These are phyloP conservation scores for Fraxinus pennsylvanica DNA, from an alignment of 257 asterid genomes.

Conservation along the genomic window DNA sequence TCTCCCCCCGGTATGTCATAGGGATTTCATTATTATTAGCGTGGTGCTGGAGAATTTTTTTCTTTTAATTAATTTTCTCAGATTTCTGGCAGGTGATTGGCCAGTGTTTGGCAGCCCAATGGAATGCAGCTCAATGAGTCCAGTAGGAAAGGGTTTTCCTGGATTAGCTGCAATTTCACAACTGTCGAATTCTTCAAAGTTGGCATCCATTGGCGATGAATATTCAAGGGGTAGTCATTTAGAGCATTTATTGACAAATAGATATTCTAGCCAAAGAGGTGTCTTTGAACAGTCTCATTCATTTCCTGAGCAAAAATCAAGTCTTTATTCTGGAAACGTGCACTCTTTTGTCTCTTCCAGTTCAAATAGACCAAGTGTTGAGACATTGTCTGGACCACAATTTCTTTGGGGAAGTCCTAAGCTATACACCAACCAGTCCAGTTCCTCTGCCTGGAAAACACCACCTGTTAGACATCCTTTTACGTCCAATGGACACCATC, in stretches of 20 bases:
- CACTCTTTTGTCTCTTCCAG: conserved; percentile 50
- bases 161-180: conserved; percentile 62
- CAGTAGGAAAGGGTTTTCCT: conserved; percentile 39
- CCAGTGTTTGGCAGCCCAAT: conserved; percentile 51
- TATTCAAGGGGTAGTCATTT: conserved; percentile 8
- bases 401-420: conserved; percentile 66
- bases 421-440: conserved; percentile 38
- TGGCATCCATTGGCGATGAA: conserved; percentile 36
- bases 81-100: conserved; percentile 55
- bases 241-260: background rate
- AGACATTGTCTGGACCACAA: conserved; percentile 53
- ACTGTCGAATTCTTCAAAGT: conserved; percentile 32
- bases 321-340: conserved; percentile 37
- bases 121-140: conserved; percentile 48
- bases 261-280: conserved; percentile 15
- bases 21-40: background rate
- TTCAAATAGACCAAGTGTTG: conserved; percentile 42
- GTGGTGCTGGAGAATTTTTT: background rate
- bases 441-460: conserved; percentile 30
- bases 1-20: conserved; percentile 58
- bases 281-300: conserved; percentile 47
- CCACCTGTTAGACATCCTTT: conserved; percentile 31
- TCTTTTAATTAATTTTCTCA: background rate
- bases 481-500: conserved; percentile 30
- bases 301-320: conserved; percentile 47